phyloP scores from a whole-genome alignment of 1,284 basidiomycete species.

The Mrakiaceae sp. region DNA sequence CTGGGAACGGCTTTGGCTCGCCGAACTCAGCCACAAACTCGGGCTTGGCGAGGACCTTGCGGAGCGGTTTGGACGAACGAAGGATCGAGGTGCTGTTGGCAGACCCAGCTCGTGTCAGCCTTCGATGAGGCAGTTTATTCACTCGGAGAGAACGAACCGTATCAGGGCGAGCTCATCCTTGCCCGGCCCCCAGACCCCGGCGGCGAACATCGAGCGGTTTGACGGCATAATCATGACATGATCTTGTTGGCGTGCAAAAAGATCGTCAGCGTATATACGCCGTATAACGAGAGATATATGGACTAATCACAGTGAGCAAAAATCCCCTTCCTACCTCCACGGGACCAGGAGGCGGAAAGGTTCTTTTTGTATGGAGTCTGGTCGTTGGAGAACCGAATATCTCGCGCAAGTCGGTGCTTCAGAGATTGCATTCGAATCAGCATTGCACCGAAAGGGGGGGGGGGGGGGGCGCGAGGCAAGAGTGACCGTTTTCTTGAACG shows the following conservation, averaged over 20 bases:
- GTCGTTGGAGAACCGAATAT: constrained; percentile 74
- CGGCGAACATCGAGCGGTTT: constrained; percentile 57
- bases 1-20: constrained; percentile 6
- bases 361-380: constrained; percentile 83
- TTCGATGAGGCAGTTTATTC: too few relatives aligned
- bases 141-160: constrained; percentile 37
- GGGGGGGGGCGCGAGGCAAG: background rate
- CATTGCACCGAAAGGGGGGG: background rate
- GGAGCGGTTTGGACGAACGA: constrained; percentile 2
- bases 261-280: background rate
- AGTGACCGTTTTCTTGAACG: background rate
- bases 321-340: constrained; percentile 30
- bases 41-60: constrained; percentile 1
- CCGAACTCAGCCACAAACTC: constrained; percentile 13
- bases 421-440: background rate
- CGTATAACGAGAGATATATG: background rate
- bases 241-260: background rate
- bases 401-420: constrained; percentile 37
- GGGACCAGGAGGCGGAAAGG: constrained; percentile 31
- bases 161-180: constrained; percentile 65
- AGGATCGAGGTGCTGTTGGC: background rate
- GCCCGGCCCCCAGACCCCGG: constrained; percentile 71
- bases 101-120: too few relatives aligned
- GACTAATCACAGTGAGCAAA: constrained; percentile 31
- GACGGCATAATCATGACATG: constrained; percentile 45